Conservation (phyloP, 208 protist genomes). For the Porcisia hertigi region DNA sequence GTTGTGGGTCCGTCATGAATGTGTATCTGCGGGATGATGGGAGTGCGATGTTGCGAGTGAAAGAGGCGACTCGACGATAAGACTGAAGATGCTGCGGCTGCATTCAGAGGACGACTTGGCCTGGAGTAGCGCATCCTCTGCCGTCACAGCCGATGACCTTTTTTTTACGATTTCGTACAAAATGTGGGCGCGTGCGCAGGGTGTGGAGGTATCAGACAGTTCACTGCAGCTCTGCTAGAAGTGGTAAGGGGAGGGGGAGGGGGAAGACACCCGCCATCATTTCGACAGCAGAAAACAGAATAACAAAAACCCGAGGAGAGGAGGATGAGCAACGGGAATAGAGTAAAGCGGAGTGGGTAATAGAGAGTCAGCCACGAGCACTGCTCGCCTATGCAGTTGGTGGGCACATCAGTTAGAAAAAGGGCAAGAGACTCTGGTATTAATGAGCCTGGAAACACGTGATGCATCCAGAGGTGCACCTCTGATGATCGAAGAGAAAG, state of each 20-base stretch:
- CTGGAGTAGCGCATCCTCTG: conserved; percentile 4
- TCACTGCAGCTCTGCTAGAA: background rate
- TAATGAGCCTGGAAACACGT: background rate
- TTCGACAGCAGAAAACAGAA: background rate
- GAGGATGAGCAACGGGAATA: background rate
- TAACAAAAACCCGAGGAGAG: background rate
- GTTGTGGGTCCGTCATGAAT: conserved; percentile 28
- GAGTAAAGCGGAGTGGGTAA: background rate
- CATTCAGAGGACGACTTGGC: background rate
- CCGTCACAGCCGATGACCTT: background rate
- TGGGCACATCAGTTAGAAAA: background rate
- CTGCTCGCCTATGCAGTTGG: background rate
- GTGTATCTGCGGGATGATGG: conserved; percentile 65
- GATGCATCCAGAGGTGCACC: background rate
- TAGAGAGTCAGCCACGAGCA: background rate
- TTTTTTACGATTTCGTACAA: background rate
- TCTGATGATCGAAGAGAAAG: background rate
- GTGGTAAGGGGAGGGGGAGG: background rate
- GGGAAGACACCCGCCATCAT: background rate
- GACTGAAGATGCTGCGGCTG: background rate
- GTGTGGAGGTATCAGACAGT: background rate
- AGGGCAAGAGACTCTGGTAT: background rate
- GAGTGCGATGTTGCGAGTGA: conserved; percentile 81
- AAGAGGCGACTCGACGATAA: conserved; percentile 26
- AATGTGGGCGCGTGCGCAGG: background rate